Base-by-base conservation (phyloP, 306 rosid genomes). In the Trifolium fragiferum region DNA sequence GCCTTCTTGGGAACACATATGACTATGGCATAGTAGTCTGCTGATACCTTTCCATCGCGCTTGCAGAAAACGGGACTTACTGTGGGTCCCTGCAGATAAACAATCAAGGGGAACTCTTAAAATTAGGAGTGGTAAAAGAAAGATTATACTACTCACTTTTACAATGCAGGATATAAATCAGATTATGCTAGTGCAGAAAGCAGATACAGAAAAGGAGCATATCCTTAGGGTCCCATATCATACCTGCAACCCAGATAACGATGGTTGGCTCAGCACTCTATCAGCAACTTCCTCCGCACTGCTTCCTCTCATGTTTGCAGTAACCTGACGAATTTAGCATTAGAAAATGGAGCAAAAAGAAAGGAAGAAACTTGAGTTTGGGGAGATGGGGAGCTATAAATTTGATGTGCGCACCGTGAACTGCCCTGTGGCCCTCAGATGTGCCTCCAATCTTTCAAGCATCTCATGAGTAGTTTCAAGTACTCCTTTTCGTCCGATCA, bases 241-340 rank as follows among this genome's bases (percentile, higher is more conserved):
- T 53, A 94, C 97, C 99, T 94, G 99, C 92, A 94, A 75, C 71
- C 99, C 97, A 60, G 86, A 51, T 60, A 94, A 82, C 27, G 95
- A 86, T 60, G 96, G 58, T 75, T 94, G 99, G 76, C 95, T 92
- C 76, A 94, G 76, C 76, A 94, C 78, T 75, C 92, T 82, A 93
- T 90, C 97, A 11, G 95, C 96, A 76, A 94, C 96, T 84, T 87
- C 97, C 76, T 85, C 90, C 35, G 89, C 92, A 69, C 96, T 94
- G 73, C 74, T 90, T 84, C 96, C 97, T 78, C 99, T 90, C 96
- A 94, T 86, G 85, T 94, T 94, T 83, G 99, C 99, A 68, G 79
- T 73, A 27, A 94, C 99, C 99, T 94, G 87, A 66, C 73, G 71
- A 61, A 67, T 59, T 53, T n/a, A 30, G 66, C 63, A 77, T 83